Evolutionary conservation across 805 yeast species (phyloP), one percentile per base, ranked within the genome.

Genomic region (Torulaspora microellipsoides): DNA sequence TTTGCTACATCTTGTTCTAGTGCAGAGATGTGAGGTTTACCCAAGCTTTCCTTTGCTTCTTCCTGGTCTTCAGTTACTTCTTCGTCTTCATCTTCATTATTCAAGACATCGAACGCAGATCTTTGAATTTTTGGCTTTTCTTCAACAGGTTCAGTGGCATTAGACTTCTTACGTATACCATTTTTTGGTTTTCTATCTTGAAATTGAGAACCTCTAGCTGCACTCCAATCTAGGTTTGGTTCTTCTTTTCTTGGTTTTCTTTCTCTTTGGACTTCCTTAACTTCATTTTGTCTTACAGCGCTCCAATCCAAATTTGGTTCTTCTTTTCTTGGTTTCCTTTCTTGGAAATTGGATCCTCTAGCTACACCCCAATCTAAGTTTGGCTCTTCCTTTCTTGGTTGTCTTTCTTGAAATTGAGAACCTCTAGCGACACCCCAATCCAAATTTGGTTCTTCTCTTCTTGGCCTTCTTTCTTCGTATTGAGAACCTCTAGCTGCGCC

Each of bases 321-420:
- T 51, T 51, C 74, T 41, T 65, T 59, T 41, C 41, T 51, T 51
- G 60, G 58, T 33, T 34, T 42, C 37, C 56, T 38, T 49, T 60
- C 49, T 55, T 47, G 47, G 46, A 51, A 55, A 30, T 53, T 64
- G 20, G 63, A 58, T 30, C 68, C 69, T 70, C 75, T 71, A 46
- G 67, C 72, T 40, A 65, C 55, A 50, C 72, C 68, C 81, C 86
- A 81, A 65, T 83, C 87, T 42, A 79, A 65, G 20, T 77, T 77
- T 36, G 78, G 77, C 56, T 73, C 81, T 55, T 71, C 77, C 38
- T 65, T 58, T 47, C 60, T 58, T 44, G 48, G 52, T 41, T 41
- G 51, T 46, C 47, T 44, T 13, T 51, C 67, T 53, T 56, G 55
- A 53, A 55, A 70, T 33, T 53, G 65, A 23, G 64, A 58, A 34